These are phyloP conservation scores for Melampsora larici-populina DNA, from an alignment of 1,284 basidiomycete species.

Conservation along the genomic window DNA sequence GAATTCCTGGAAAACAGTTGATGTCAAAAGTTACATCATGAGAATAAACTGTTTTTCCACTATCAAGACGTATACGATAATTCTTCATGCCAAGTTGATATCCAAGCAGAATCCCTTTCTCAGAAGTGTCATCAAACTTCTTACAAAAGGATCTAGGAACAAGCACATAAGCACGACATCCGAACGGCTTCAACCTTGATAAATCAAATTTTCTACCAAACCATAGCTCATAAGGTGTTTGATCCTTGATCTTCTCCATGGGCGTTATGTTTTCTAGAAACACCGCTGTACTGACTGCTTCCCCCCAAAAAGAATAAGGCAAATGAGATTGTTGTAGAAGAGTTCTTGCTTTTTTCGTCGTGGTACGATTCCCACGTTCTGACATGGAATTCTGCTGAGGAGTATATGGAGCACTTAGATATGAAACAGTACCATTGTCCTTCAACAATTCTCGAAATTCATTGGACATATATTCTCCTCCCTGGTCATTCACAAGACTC, in stretches of 20 bases:
- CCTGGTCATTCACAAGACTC: too few relatives aligned
- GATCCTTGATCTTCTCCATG: not conserved
- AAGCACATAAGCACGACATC: too few relatives aligned
- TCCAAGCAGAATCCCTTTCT: constrained; percentile 9
- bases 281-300: not conserved
- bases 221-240: not conserved
- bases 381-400: too few relatives aligned
- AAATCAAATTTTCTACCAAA: not conserved
- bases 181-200: constrained; percentile 1
- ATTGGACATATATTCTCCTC: too few relatives aligned
- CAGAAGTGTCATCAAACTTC: constrained; percentile 1
- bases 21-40: not conserved
- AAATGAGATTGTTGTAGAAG: not conserved
- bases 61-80: constrained; percentile 6
- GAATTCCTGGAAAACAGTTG: constrained; percentile 13
- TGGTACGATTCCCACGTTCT: not conserved
- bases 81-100: constrained; percentile 12
- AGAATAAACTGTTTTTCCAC: not conserved
- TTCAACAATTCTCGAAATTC: too few relatives aligned
- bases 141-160: too few relatives aligned
- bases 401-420: too few relatives aligned
- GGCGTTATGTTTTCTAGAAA: constrained; percentile 18
- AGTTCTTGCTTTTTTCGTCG: not conserved
- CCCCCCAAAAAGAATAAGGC: not conserved
- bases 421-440: too few relatives aligned